Evolutionary conservation across 1,284 basidiomycete species (phyloP).

Genomic region (Tremellales sp.): DNA sequence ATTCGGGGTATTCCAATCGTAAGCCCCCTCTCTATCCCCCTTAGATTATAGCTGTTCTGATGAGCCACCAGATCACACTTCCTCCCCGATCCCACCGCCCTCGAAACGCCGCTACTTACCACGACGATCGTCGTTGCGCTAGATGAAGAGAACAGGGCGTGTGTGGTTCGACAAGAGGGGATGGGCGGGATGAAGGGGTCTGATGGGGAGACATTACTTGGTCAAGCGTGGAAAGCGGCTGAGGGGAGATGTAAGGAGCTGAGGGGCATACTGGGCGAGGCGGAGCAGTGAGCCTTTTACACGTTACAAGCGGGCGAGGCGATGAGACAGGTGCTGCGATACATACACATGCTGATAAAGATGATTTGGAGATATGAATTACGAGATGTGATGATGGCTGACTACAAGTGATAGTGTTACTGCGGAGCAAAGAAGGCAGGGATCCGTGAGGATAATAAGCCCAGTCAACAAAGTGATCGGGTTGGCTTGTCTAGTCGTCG

Average conservation of each 20-base stretch:
- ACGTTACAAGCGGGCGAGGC: too few relatives aligned
- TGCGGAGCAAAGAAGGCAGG: too few relatives aligned
- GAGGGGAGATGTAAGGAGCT: constrained; percentile 32
- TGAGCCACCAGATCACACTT: constrained; percentile 54
- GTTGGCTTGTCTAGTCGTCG: too few relatives aligned
- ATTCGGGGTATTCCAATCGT: constrained; percentile 81
- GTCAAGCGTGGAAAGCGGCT: constrained; percentile 34
- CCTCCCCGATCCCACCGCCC: constrained; percentile 78
- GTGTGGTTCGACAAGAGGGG: constrained; percentile 53
- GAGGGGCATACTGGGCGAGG: constrained; percentile 21
- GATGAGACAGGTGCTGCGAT: too few relatives aligned
- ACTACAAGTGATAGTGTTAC: too few relatives aligned
- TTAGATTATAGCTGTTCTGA: neutral
- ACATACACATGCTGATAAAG: too few relatives aligned
- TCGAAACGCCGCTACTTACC: constrained; percentile 80
- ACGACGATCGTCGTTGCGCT: constrained; percentile 64
- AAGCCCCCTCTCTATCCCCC: constrained; percentile 32
- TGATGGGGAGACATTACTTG: constrained; percentile 32
- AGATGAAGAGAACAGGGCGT: constrained; percentile 55
- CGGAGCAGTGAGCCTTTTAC: neutral
- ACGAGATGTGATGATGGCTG: too few relatives aligned
- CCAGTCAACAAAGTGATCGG: too few relatives aligned
- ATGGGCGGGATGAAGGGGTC: constrained; percentile 57
- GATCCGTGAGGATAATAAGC: too few relatives aligned
- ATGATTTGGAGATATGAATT: too few relatives aligned